These are phyloP conservation scores for Lunasporangiospora selenospora DNA, from an alignment of 192 early-diverging fungal species.

Conservation along the genomic window DNA sequence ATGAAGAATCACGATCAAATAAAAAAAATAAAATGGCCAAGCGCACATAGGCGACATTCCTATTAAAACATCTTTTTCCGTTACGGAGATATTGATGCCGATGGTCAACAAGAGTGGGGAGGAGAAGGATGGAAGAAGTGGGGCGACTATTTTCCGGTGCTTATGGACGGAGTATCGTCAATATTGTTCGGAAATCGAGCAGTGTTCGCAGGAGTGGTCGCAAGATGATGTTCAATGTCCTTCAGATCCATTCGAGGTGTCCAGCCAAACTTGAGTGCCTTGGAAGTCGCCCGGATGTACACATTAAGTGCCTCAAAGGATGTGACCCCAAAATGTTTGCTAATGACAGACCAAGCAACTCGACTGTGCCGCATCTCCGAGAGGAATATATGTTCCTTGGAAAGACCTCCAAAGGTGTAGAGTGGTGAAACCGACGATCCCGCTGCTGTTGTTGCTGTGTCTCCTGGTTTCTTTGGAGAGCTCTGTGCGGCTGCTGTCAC, in stretches of 20 bases:
- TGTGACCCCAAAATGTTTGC: not conserved
- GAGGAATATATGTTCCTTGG: constrained; percentile 14
- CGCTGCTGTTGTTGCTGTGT: no score
- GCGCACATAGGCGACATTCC: no score
- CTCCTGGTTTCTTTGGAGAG: no score
- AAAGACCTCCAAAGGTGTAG: constrained; percentile 14
- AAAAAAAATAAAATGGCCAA: no score
- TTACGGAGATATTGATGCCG: no score
- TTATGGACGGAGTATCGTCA: no score
- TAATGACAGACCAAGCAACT: constrained; percentile 1
- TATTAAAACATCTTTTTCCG: no score
- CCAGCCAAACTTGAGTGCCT: constrained; percentile 12
- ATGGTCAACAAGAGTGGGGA: not conserved
- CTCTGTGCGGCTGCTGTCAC: no score
- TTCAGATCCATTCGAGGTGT: constrained; percentile 14
- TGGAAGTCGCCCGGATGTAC: constrained; percentile 10
- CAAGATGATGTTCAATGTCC: constrained; percentile 16
- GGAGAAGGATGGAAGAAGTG: not conserved
- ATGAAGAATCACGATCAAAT: no score
- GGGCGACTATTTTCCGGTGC: no score
- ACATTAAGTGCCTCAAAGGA: constrained; percentile 4
- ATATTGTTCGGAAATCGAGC: no score
- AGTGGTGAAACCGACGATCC: not conserved
- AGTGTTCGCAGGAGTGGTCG: not conserved
- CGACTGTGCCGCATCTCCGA: constrained; percentile 17